A percentile compares a stretch with the other conserved stretches of the same genome.
Evolutionary conservation across 108 stramenopile genomes (phyloP).

Genomic region (Nitzschia sp.): DNA sequence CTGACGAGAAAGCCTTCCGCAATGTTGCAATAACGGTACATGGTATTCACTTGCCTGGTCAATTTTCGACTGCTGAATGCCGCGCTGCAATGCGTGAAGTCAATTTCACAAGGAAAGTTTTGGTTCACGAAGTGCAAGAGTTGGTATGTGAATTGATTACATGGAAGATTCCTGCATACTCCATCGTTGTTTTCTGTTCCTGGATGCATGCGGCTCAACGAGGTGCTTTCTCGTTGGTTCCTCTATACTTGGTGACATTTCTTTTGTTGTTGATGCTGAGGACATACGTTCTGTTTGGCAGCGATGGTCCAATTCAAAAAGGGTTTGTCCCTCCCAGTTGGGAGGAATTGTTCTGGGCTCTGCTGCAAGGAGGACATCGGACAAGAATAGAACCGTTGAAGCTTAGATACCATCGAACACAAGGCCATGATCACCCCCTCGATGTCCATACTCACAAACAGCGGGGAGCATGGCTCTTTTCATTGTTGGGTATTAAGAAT

Average conservation of each 20-base stretch:
- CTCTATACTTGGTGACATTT: conserved; percentile 46
- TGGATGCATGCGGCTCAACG: conserved; percentile 72
- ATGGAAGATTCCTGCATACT: conserved; percentile 51
- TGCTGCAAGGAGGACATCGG: conserved; percentile 24
- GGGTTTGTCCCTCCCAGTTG: conserved; percentile 58
- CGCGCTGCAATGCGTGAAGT: conserved; percentile 55
- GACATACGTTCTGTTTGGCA: conserved; percentile 53
- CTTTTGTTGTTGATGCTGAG: conserved; percentile 46
- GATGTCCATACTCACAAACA: conserved; percentile 16
- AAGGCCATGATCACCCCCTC: background rate
- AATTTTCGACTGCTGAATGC: conserved; percentile 40
- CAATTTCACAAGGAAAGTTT: conserved; percentile 37
- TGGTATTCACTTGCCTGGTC: conserved; percentile 60
- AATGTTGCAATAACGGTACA: conserved; percentile 70
- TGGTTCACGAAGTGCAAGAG: conserved; percentile 16
- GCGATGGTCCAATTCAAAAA: conserved; percentile 35
- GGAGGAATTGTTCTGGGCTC: conserved; percentile 45
- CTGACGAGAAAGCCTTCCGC: conserved; percentile 61
- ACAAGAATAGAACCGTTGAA: conserved; percentile 44
- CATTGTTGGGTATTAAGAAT: conserved; percentile 27
- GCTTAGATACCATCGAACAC: background rate
- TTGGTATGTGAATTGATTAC: conserved; percentile 34
- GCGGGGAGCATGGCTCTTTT: conserved; percentile 25
- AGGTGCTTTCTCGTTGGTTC: conserved; percentile 48
- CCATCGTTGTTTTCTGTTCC: conserved; percentile 47